Evolutionary conservation across 169 alveolate species (phyloP).

Genomic region (Plasmodium blacklocki): DNA sequence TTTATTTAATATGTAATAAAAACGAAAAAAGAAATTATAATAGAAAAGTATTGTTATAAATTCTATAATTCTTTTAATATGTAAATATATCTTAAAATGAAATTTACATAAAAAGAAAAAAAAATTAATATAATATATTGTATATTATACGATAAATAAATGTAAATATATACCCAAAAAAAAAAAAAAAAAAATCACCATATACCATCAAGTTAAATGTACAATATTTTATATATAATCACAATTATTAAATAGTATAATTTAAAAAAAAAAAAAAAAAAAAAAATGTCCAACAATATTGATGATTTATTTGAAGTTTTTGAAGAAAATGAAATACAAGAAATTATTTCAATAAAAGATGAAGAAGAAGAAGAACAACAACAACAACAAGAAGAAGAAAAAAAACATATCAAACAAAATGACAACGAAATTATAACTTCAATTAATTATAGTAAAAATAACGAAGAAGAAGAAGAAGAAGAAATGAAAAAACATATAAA

Average conservation of each 20-base stretch:
- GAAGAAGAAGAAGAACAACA: not conserved
- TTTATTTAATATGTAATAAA: too few relatives aligned
- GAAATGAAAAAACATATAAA: not conserved
- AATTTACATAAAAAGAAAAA: too few relatives aligned
- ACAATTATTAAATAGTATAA: not conserved
- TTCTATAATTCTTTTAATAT: too few relatives aligned
- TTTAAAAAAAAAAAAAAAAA: not conserved
- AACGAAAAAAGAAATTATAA: too few relatives aligned
- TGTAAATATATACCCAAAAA: not conserved
- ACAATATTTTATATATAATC: not conserved
- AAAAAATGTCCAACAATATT: constrained; percentile 62
- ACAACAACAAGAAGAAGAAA: not conserved
- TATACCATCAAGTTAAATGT: not conserved
- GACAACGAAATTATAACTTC: not conserved
- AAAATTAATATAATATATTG: too few relatives aligned
- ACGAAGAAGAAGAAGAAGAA: not conserved
- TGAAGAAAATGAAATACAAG: constrained; percentile 40
- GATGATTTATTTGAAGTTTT: constrained; percentile 73
- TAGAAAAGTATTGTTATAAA: too few relatives aligned
- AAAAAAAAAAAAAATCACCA: not conserved
- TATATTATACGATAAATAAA: too few relatives aligned
- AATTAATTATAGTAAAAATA: not conserved
- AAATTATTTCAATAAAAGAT: constrained; percentile 25
- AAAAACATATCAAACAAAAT: not conserved
- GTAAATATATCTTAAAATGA: too few relatives aligned